Conservation (phyloP, 768 basidiomycete species). For the Amanita inopinata region DNA sequence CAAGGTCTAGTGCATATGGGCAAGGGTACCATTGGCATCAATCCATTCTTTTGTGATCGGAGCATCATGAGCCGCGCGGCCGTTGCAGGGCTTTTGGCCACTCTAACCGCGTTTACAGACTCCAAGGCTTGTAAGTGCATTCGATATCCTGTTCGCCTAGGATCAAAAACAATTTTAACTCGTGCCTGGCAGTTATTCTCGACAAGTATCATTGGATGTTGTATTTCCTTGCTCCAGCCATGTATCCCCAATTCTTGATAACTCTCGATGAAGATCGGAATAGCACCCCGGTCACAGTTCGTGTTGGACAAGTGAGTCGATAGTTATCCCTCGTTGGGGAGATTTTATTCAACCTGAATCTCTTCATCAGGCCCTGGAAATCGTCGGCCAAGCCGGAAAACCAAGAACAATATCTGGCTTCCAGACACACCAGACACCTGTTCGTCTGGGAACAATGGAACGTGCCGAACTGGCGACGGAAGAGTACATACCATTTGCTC, state of each 20-base stretch:
- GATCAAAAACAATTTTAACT: neutral
- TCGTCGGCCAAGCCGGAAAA: slow-evolving; percentile 96
- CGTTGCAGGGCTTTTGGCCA: slow-evolving; percentile 81
- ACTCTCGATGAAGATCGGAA: slow-evolving; percentile 90
- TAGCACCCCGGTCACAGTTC: slow-evolving; percentile 79
- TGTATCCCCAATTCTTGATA: slow-evolving; percentile 98
- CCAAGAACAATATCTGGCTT: slow-evolving; percentile 94
- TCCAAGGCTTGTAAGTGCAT: slow-evolving; percentile 76
- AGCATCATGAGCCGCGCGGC: slow-evolving; percentile 84
- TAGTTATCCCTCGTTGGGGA: neutral
- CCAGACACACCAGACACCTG: slow-evolving; percentile 97
- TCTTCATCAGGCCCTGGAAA: slow-evolving; percentile 73
- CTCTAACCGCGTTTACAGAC: slow-evolving; percentile 88
- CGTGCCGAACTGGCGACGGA: slow-evolving; percentile 95
- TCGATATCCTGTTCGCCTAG: neutral
- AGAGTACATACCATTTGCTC: slow-evolving; percentile 86
- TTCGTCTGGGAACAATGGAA: slow-evolving; percentile 89
- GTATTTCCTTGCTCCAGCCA: slow-evolving; percentile 89
- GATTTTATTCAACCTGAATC: slow-evolving; percentile 4
- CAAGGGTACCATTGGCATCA: slow-evolving; percentile 94
- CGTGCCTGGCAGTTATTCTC: slow-evolving; percentile 60
- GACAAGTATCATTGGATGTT: slow-evolving; percentile 99
- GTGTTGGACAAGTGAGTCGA: slow-evolving; percentile 77
- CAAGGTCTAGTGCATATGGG: slow-evolving; percentile 99
- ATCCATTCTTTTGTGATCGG: slow-evolving; percentile 93